phyloP scores from a whole-genome alignment of 345 rosid genomes.

The Eutrema japonicum region DNA sequence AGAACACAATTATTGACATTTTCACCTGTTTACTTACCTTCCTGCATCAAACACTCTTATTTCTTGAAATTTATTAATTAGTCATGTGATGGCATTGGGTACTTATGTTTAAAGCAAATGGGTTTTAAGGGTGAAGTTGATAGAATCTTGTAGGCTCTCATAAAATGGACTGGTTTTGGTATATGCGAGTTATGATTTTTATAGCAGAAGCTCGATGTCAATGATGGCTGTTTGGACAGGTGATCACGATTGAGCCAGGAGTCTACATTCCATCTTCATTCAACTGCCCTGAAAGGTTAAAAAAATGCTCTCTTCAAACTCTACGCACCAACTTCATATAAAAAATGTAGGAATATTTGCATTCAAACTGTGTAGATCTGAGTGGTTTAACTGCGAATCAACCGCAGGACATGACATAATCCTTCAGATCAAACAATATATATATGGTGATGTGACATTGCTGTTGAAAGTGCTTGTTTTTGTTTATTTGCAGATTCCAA shows the following conservation, averaged over 20 bases:
- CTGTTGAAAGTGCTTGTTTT: neutral
- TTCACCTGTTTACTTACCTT: neutral
- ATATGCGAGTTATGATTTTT: conserved; percentile 3
- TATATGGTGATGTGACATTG: neutral
- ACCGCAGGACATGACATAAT: conserved; percentile 18
- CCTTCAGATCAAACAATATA: neutral
- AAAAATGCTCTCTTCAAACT: neutral
- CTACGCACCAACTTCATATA: neutral
- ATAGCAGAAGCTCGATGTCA: neutral
- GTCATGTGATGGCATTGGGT: neutral
- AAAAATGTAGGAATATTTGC: neutral
- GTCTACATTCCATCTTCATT: conserved; percentile 74
- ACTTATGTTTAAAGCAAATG: neutral
- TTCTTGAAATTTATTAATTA: neutral
- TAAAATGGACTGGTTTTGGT: conserved; percentile 18
- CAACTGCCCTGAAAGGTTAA: conserved; percentile 72
- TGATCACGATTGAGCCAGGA: conserved; percentile 96
- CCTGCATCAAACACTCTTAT: conserved; percentile 8
- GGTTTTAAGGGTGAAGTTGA: neutral
- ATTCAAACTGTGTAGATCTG: conserved; percentile 15
- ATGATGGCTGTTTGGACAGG: conserved; percentile 53
- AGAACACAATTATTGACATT: neutral
- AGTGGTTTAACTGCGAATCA: conserved; percentile 11
- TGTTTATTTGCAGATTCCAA: conserved; percentile 56
- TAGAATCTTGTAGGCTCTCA: neutral